A percentile compares a stretch with the other conserved stretches of the same genome.
Conservation (phyloP, 176 grass and related monocot genomes). For the Oryza australiensis region DNA sequence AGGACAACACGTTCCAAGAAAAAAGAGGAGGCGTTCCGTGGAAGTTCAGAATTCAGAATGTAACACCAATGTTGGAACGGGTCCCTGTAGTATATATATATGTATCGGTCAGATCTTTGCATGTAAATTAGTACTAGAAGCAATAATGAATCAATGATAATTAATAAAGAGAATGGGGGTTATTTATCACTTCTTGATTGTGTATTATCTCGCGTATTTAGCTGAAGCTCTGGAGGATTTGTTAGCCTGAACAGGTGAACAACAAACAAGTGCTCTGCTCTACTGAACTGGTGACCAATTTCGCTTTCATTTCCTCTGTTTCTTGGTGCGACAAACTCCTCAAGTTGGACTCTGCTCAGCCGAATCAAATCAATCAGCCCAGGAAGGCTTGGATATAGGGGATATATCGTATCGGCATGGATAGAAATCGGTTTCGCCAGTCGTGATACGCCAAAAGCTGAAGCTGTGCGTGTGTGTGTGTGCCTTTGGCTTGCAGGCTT, state of each 20-base stretch:
- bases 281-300: background rate
- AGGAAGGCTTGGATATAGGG: conserved; percentile 5
- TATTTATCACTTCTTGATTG: conserved; percentile 21
- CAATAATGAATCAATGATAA: background rate
- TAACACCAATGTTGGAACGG: conserved; percentile 25
- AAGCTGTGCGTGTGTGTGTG: background rate
- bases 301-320: conserved; percentile 21
- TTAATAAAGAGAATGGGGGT: conserved; percentile 39
- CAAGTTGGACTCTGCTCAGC: conserved; percentile 28
- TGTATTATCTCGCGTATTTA: background rate
- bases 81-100: conserved; percentile 30
- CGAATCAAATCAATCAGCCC: background rate
- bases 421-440: background rate
- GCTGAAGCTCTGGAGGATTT: conserved; percentile 9
- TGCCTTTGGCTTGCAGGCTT: conserved; percentile 36
- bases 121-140: conserved; percentile 52
- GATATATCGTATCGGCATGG: conserved; percentile 27
- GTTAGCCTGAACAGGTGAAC: conserved; percentile 21
- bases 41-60: conserved; percentile 13
- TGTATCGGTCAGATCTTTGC: conserved; percentile 35
- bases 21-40: background rate
- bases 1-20: conserved; percentile 26
- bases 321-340: conserved; percentile 25
- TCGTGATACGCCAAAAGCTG: conserved; percentile 33
- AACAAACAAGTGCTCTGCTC: conserved; percentile 5